Evolutionary conservation across 2,329 filamentous ascomycete genomes (phyloP).

Genomic region (Fusarium sulawesiense): DNA sequence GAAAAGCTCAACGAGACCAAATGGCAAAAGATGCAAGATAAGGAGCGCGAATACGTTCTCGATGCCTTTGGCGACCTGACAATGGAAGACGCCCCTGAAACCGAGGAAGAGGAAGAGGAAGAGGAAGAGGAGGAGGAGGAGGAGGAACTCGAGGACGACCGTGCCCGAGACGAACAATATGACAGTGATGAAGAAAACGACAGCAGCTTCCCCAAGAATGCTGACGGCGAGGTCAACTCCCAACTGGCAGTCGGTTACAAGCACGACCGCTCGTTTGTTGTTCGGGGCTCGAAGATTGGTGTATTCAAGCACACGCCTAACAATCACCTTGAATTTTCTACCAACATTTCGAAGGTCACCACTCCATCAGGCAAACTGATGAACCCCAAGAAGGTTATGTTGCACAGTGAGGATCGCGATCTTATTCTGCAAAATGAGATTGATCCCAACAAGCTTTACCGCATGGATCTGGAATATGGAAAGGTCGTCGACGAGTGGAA

Average conservation of each 20-base stretch:
- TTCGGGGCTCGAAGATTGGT: conserved; percentile 96
- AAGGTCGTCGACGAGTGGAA: conserved; percentile 99
- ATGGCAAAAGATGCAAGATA: conserved; percentile 92
- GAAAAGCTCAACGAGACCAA: conserved; percentile 95
- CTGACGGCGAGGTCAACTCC: conserved; percentile 86
- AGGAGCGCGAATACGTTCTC: conserved; percentile 92
- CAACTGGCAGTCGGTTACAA: conserved; percentile 97
- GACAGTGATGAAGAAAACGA: conserved; percentile 79
- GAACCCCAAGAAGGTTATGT: conserved; percentile 95
- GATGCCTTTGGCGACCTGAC: conserved; percentile 95
- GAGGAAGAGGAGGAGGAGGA: conserved; percentile 66
- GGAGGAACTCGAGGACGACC: conserved; percentile 70
- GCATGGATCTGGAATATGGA: conserved; percentile 97
- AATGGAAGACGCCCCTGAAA: conserved; percentile 78
- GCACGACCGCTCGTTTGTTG: conserved; percentile 95
- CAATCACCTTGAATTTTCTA: conserved; percentile 94
- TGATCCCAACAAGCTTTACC: conserved; percentile 91
- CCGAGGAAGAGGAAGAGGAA: conserved; percentile 58
- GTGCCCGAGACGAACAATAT: conserved; percentile 75
- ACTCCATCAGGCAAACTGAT: conserved; percentile 89
- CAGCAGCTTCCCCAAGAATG: conserved; percentile 75
- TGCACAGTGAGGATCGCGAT: conserved; percentile 89
- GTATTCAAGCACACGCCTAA: conserved; percentile 97
- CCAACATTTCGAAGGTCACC: conserved; percentile 95
- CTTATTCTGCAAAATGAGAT: conserved; percentile 86